Evolutionary conservation across 805 yeast species (phyloP), one percentile per base, ranked within the genome.

Genomic region (Priceomyces haplophilus): DNA sequence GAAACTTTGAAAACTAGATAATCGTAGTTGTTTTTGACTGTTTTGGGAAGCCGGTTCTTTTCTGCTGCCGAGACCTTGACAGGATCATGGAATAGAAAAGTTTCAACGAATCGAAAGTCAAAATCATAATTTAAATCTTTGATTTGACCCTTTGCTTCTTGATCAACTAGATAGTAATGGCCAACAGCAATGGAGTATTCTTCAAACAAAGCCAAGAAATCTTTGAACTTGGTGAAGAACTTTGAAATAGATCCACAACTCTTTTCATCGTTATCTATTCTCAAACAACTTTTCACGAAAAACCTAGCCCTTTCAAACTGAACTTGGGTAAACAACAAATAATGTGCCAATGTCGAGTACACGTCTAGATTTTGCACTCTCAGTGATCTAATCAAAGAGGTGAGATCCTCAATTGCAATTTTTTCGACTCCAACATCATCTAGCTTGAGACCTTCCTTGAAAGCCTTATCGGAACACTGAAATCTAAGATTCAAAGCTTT

Each of bases 261-360:
- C 20, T 65, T 64, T 49, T 74, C 76, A 48, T 88, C 97, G 61
- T 88, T 85, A 60, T 91, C 91, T 34, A 79, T 73, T 42, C 85
- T 80, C 38, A 91, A 65, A 58, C 97, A 89, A 48, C 76, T 80
- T 50, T 83, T 77, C 19, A 83, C 68, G 31, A 72, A 69, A 45
- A 61, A 69, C 52, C 76, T 62, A 0, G 85, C 75, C 19, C 71
- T 70, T 12, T 77, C 77, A 45, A 73, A 78, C 32, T 79, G 78
- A 30, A 70, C 66, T 31, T 80, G 68, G 5, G 80, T 75, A 51
- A 72, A 81, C 38, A 76, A 61, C 43, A 67, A 50, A 43, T 58
- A 61, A 19, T 64, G 56, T 1, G 74, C 50, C 15, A 60, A 41
- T 12, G 44, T 42, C 16, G 47, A 48, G 49, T 65, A 70, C 36